Evolutionary conservation across 257 asterid species (phyloP).

Genomic region (Leonotis leonurus): DNA sequence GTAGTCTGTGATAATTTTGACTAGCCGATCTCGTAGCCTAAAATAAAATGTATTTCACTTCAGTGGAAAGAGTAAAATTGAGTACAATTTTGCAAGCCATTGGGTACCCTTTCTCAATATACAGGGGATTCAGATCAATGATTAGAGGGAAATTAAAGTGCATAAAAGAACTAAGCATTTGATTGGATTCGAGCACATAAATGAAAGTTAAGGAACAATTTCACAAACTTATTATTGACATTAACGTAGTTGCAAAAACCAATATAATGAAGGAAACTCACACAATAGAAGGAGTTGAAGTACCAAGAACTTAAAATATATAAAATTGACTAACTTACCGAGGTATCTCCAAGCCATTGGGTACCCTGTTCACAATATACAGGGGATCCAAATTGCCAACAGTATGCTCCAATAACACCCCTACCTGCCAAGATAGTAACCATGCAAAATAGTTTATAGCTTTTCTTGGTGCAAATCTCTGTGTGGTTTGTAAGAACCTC

Average conservation of each 20-base stretch:
- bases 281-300: neutral
- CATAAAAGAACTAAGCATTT: neutral
- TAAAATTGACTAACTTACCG: slow-evolving; percentile 41
- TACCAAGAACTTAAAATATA: neutral
- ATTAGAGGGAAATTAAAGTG: too few relatives aligned
- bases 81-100: too few relatives aligned
- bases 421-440: slow-evolving; percentile 55
- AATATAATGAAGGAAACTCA: neutral
- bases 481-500: neutral
- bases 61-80: neutral
- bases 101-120: too few relatives aligned
- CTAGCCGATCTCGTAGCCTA: slow-evolving; percentile 94
- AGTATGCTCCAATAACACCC: slow-evolving; percentile 90
- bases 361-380: slow-evolving; percentile 80
- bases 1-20: slow-evolving; percentile 91
- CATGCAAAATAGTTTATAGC: neutral
- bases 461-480: slow-evolving; percentile 10
- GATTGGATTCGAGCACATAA: neutral
- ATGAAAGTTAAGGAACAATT: neutral
- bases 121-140: too few relatives aligned
- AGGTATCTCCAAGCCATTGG: slow-evolving; percentile 96
- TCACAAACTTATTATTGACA: neutral
- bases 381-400: slow-evolving; percentile 99
- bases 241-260: neutral
- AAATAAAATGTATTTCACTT: slow-evolving; percentile 23